Percentiles rank a stretch among this genome's conserved stretches.
These are phyloP conservation scores for Pythium folliculosum DNA, from an alignment of 352 stramenopile species.

Conservation along the genomic window DNA sequence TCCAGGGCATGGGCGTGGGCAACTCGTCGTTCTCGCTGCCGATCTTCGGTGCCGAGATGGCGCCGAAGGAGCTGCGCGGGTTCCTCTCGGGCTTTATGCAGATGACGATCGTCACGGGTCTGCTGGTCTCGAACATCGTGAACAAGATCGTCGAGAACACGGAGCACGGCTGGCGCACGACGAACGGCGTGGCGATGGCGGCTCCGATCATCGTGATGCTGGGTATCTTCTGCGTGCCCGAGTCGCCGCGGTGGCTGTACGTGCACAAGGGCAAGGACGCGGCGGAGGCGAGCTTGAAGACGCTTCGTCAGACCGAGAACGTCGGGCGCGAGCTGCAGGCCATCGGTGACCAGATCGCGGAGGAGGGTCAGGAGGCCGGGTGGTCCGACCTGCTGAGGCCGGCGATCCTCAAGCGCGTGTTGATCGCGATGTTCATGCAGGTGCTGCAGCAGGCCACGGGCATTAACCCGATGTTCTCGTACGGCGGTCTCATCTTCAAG, in stretches of 20 bases:
- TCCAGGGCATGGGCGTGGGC: conserved; percentile 46
- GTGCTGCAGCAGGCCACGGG: conserved; percentile 46
- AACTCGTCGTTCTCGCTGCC: conserved; percentile 51
- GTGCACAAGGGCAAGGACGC: conserved; percentile 37
- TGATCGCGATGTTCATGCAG: conserved; percentile 39
- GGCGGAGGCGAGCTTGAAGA: conserved; percentile 31
- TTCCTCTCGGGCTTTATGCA: conserved; percentile 45
- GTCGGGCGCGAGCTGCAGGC: conserved; percentile 41
- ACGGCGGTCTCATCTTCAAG: conserved; percentile 44
- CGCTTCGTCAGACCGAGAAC: conserved; percentile 33
- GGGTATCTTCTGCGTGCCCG: conserved; percentile 48
- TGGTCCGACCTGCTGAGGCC: conserved; percentile 40
- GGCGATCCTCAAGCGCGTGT: conserved; percentile 27
- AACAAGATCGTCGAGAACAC: conserved; percentile 33
- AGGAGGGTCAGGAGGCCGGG: conserved; percentile 27
- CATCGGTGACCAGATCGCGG: conserved; percentile 45
- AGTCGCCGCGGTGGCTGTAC: conserved; percentile 55
- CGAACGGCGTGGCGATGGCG: conserved; percentile 33
- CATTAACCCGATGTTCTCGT: conserved; percentile 42
- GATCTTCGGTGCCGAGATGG: conserved; percentile 48
- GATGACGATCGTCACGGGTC: conserved; percentile 42
- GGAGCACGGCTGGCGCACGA: conserved; percentile 37
- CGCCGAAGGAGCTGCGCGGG: conserved; percentile 43
- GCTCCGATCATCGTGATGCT: conserved; percentile 44
- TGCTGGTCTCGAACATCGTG: conserved; percentile 44